These are phyloP conservation scores for Gastroboletus turbinatus DNA, from an alignment of 1,284 basidiomycete genomes.

Conservation along the genomic window DNA sequence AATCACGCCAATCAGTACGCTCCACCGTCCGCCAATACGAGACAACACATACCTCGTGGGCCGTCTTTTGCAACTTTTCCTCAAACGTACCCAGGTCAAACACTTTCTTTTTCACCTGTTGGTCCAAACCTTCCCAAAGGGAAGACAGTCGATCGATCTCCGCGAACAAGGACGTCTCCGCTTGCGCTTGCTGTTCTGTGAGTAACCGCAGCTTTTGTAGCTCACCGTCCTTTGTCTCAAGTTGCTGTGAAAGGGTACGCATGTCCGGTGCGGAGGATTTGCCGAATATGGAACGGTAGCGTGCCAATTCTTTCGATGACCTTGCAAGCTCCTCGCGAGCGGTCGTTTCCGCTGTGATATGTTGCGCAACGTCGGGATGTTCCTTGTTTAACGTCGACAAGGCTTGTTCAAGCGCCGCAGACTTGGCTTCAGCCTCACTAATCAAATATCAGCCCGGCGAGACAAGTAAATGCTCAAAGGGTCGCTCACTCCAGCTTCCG, in stretches of 20 bases:
- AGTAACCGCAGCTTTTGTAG: conserved; percentile 56
- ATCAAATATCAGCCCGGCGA: neutral
- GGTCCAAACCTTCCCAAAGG: conserved; percentile 87
- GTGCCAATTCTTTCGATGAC: conserved; percentile 49
- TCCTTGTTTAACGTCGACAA: conserved; percentile 45
- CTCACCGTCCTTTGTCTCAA: conserved; percentile 67
- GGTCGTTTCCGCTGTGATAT: conserved; percentile 52
- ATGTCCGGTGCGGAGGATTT: conserved; percentile 52
- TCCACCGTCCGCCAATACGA: neutral
- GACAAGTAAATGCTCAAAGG: conserved; percentile 13
- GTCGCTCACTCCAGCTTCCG: conserved; percentile 55
- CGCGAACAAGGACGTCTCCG: conserved; percentile 76
- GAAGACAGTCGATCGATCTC: conserved; percentile 87
- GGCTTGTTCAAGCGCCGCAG: conserved; percentile 51
- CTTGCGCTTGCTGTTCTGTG: conserved; percentile 55
- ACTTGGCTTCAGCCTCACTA: conserved; percentile 55
- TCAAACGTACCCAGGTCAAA: conserved; percentile 80
- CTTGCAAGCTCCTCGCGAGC: conserved; percentile 52
- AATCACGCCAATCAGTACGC: neutral
- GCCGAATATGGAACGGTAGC: conserved; percentile 66
- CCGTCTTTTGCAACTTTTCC: conserved; percentile 65
- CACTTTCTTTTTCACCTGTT: conserved; percentile 81
- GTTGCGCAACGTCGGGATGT: conserved; percentile 48
- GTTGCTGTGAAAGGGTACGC: conserved; percentile 48
- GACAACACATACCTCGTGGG: conserved; percentile 55